Conservation (phyloP, 257 asterid species). For the Nicotiana paniculata region DNA sequence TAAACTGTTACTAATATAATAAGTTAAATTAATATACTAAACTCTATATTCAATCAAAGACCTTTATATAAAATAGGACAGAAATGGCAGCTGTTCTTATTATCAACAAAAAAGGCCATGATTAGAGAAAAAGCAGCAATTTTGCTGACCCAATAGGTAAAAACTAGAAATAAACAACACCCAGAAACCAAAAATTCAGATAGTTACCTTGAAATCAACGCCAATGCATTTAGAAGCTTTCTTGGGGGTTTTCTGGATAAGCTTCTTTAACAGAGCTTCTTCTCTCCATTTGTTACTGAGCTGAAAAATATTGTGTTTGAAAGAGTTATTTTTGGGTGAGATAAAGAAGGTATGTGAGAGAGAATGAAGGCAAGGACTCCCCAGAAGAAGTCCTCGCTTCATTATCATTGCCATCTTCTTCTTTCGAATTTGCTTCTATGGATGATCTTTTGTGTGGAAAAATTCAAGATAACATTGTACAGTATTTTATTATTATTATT, state of each 20-base stretch:
- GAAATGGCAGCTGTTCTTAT: no score
- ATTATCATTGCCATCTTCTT: slow-evolving; percentile 37
- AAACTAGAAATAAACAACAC: not conserved
- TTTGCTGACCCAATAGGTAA: not conserved
- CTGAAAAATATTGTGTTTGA: slow-evolving; percentile 24
- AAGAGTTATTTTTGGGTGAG: slow-evolving; percentile 19
- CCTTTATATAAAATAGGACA: no score
- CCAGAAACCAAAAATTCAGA: not conserved
- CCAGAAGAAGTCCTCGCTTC: slow-evolving; percentile 48
- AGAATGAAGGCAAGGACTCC: slow-evolving; percentile 43
- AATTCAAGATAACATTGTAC: slow-evolving; percentile 6
- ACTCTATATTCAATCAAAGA: no score
- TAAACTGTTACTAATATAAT: no score
- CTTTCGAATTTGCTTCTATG: not conserved
- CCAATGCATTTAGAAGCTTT: not conserved
- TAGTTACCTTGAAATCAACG: slow-evolving; percentile 1
- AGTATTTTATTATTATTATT: not conserved
- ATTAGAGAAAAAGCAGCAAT: no score
- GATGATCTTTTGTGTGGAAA: not conserved
- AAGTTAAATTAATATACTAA: no score
- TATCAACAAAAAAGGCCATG: no score
- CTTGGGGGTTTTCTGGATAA: not conserved
- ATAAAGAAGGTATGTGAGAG: slow-evolving; percentile 22
- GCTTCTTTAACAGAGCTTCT: not conserved
- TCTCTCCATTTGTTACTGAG: not conserved